A percentile compares a stretch with the other conserved stretches of the same genome.
phyloP scores from a whole-genome alignment of 108 stramenopile genomes.

The Parietichytrium sp. region DNA sequence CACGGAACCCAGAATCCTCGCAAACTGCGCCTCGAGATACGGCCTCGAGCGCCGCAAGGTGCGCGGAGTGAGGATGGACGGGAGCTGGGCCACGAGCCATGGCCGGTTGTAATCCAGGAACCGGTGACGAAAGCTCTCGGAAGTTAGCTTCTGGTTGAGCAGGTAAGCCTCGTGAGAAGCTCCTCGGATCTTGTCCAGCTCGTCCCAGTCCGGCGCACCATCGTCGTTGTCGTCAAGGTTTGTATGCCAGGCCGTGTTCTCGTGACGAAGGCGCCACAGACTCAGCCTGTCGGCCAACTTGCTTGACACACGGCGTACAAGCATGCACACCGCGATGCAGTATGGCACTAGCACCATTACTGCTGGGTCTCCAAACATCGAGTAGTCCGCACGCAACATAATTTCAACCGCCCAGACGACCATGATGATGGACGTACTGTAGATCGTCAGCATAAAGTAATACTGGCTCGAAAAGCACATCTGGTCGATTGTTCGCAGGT shows the following conservation, averaged over 20 bases:
- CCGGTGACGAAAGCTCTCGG: slow-evolving; percentile 77
- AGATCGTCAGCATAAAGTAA: slow-evolving; percentile 74
- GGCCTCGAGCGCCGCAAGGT: slow-evolving; percentile 69
- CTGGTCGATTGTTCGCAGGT: slow-evolving; percentile 70
- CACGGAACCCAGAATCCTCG: slow-evolving; percentile 64
- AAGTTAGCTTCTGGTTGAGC: slow-evolving; percentile 73
- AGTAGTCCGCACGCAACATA: slow-evolving; percentile 71
- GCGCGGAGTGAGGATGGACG: slow-evolving; percentile 73
- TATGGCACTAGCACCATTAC: slow-evolving; percentile 55
- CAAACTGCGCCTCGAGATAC: slow-evolving; percentile 74
- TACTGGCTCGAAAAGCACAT: slow-evolving; percentile 78
- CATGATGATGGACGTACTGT: slow-evolving; percentile 72
- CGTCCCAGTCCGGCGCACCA: slow-evolving; percentile 56
- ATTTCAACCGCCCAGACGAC: slow-evolving; percentile 72
- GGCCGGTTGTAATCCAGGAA: slow-evolving; percentile 77
- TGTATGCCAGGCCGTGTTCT: slow-evolving; percentile 60
- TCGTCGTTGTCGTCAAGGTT: slow-evolving; percentile 44
- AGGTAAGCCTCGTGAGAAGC: slow-evolving; percentile 66
- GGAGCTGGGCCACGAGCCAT: slow-evolving; percentile 74
- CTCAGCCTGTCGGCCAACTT: slow-evolving; percentile 62
- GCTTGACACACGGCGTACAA: slow-evolving; percentile 52
- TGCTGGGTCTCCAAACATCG: slow-evolving; percentile 73
- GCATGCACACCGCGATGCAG: slow-evolving; percentile 46
- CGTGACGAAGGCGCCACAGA: slow-evolving; percentile 71
- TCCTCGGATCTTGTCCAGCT: slow-evolving; percentile 48